Conservation (phyloP, 805 yeast species). For the Saccharomycodes ludwigii region DNA sequence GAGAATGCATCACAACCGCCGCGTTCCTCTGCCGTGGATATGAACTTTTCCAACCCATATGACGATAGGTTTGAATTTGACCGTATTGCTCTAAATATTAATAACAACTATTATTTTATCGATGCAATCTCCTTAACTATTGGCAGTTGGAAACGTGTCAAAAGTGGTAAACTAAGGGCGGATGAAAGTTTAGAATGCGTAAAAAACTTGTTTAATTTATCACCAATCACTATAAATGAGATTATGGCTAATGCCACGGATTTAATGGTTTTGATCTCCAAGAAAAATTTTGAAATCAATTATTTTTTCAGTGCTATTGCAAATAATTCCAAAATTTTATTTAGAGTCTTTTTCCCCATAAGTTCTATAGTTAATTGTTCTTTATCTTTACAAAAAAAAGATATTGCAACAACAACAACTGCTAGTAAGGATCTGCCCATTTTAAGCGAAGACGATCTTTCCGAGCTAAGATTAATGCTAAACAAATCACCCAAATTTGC, state of each 20-base stretch:
- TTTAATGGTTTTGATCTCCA: constrained; percentile 55
- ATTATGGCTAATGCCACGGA: constrained; percentile 58
- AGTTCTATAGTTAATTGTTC: constrained; percentile 48
- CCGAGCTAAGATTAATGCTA: constrained; percentile 39
- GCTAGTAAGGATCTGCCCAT: no score
- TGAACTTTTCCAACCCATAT: constrained; percentile 8
- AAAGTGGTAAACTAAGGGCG: constrained; percentile 40
- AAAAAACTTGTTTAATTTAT: constrained; percentile 41
- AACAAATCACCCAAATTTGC: constrained; percentile 66
- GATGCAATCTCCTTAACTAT: constrained; percentile 60
- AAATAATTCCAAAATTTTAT: constrained; percentile 52
- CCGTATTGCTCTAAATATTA: constrained; percentile 39
- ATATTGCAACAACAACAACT: constrained; percentile 4
- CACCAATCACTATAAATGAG: constrained; percentile 52
- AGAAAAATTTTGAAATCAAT: constrained; percentile 59
- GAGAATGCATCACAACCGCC: constrained; percentile 1
- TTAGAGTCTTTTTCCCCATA: constrained; percentile 62
- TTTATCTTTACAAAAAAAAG: constrained; percentile 33
- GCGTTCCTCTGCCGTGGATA: constrained; percentile 9
- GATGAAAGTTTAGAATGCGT: constrained; percentile 19
- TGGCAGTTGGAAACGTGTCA: constrained; percentile 72
- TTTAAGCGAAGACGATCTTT: constrained; percentile 16
- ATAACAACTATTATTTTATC: constrained; percentile 55
- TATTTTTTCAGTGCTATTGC: constrained; percentile 69
- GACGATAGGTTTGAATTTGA: constrained; percentile 20